phyloP scores from a whole-genome alignment of 2,329 filamentous ascomycete genomes.

The Alternaria burnsii region DNA sequence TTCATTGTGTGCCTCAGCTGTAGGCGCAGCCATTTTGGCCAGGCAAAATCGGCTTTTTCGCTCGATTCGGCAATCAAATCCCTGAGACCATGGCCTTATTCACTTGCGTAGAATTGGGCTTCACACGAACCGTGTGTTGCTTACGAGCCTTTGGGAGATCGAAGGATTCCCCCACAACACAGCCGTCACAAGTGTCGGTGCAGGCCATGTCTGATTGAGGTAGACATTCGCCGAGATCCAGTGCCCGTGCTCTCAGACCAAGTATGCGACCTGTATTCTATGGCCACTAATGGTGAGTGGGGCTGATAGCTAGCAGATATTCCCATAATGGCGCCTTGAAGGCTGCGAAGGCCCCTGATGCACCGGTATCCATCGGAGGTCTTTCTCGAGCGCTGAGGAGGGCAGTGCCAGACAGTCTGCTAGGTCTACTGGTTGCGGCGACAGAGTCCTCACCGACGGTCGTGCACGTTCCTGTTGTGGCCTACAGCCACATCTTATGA shows the following conservation, averaged over 20 bases:
- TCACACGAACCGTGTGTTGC: background rate
- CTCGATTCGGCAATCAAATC: background rate
- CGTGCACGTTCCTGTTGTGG: background rate
- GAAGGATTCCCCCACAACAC: background rate
- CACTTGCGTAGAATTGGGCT: background rate
- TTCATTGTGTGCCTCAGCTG: background rate
- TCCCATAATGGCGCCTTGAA: no score
- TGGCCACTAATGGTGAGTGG: background rate
- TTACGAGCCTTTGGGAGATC: background rate
- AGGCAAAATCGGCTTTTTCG: background rate
- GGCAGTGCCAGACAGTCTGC: background rate
- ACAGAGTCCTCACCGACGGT: background rate
- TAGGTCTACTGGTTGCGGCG: background rate
- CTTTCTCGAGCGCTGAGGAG: background rate
- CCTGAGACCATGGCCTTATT: background rate
- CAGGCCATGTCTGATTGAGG: background rate
- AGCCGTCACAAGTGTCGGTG: background rate
- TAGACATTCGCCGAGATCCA: background rate
- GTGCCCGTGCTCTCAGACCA: background rate
- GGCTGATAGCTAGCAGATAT: background rate
- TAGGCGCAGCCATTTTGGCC: background rate
- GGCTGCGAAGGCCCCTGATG: background rate
- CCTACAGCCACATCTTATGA: background rate
- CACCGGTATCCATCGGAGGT: background rate
- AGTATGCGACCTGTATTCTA: background rate